Percentiles rank a stretch among this genome's conserved stretches.
These are phyloP conservation scores for Chytriomyces sp. DNA, from an alignment of 192 early-diverging fungal genomes.

Conservation along the genomic window DNA sequence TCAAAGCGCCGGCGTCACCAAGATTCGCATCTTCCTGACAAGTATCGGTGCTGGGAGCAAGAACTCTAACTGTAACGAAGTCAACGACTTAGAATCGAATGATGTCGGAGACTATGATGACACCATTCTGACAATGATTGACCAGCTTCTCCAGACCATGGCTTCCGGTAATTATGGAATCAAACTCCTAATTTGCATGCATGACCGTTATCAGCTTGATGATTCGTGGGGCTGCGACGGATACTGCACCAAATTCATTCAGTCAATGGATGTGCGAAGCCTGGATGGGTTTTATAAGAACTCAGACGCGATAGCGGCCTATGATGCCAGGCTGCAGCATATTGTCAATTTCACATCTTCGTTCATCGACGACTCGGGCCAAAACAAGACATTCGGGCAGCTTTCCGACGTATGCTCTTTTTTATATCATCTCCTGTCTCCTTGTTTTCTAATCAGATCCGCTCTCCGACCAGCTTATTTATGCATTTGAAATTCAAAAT, in stretches of 20 bases:
- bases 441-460: no score
- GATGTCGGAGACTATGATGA: slow-evolving; percentile 27
- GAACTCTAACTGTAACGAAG: not conserved
- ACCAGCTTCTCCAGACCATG: slow-evolving; percentile 3
- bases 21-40: slow-evolving; percentile 29
- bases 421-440: no score
- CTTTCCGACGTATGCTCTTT: no score
- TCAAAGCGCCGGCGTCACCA: slow-evolving; percentile 10
- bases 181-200: slow-evolving; percentile 26
- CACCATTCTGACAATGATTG: slow-evolving; percentile 20
- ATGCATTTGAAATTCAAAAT: slow-evolving; percentile 33
- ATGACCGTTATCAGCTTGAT: slow-evolving; percentile 29
- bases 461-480: no score
- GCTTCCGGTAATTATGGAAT: not conserved
- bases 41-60: slow-evolving; percentile 14
- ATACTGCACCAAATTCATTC: slow-evolving; percentile 11
- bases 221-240: slow-evolving; percentile 32
- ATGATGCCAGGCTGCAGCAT: slow-evolving; percentile 21
- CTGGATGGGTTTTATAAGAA: not conserved
- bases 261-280: no score
- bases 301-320: not conserved
- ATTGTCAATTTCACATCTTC: slow-evolving; percentile 23
- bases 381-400: no score
- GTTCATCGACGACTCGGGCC: no score
- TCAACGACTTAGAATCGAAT: slow-evolving; percentile 1